Evolutionary conservation across 768 basidiomycete genomes (phyloP).

Genomic region (Lentinula boryana): DNA sequence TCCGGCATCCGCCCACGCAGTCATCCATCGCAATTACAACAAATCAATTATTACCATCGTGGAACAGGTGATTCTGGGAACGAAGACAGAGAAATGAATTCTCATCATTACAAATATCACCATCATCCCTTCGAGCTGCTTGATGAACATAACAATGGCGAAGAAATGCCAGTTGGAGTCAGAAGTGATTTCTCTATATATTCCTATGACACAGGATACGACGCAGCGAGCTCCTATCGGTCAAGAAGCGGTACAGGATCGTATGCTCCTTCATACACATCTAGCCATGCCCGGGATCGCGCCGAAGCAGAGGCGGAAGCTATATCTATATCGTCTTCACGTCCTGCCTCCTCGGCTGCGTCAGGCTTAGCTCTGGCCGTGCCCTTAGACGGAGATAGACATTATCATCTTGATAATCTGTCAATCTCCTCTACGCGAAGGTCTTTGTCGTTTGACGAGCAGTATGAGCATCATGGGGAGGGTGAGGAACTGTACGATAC

Average conservation of each 20-base stretch:
- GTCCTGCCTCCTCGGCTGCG: background rate
- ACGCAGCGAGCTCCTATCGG: background rate
- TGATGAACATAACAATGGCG: background rate
- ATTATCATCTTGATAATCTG: background rate
- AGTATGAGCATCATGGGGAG: background rate
- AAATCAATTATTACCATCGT: slow-evolving; percentile 2
- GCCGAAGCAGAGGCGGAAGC: background rate
- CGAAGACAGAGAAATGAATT: background rate
- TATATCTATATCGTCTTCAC: slow-evolving; percentile 1
- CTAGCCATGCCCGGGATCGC: background rate
- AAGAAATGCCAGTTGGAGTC: background rate
- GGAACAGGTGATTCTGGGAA: background rate
- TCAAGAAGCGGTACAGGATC: background rate
- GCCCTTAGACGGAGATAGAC: background rate
- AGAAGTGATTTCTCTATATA: background rate
- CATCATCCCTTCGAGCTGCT: background rate
- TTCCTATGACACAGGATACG: background rate
- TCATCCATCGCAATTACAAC: slow-evolving; percentile 4
- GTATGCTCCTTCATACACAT: background rate
- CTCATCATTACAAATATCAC: background rate
- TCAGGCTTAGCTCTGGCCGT: background rate
- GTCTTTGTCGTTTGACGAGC: background rate
- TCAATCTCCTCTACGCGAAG: background rate
- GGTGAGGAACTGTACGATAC: background rate
- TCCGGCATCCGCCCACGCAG: background rate